Conservation (phyloP, 305 asterid species). For the Fraxinus sp. region DNA sequence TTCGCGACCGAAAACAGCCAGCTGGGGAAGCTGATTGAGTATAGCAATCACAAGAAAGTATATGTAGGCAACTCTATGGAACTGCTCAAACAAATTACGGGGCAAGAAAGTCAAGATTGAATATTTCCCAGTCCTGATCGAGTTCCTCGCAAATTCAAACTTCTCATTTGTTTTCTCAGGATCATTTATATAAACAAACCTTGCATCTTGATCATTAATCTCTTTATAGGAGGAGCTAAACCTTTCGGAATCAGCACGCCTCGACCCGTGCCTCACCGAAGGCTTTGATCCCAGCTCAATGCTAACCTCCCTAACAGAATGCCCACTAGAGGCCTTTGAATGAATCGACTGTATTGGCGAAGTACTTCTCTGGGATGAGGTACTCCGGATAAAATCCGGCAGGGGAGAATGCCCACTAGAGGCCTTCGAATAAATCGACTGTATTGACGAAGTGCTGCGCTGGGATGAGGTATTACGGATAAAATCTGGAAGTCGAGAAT, state of each 20-base stretch:
- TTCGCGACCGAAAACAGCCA: constrained; percentile 90
- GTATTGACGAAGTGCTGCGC: constrained; percentile 48
- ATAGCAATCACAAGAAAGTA: constrained; percentile 91
- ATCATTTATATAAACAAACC: constrained; percentile 69
- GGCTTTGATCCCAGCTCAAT: constrained; percentile 54
- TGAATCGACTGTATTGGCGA: constrained; percentile 48
- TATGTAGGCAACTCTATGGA: constrained; percentile 89
- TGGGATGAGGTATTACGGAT: constrained; percentile 47
- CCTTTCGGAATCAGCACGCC: constrained; percentile 73
- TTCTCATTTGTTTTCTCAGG: constrained; percentile 65
- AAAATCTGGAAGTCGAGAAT: constrained; percentile 36
- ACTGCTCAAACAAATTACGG: constrained; percentile 87
- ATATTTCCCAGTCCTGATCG: constrained; percentile 74
- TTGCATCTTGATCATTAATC: constrained; percentile 84
- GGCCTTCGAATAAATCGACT: constrained; percentile 48
- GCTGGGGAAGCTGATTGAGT: constrained; percentile 95
- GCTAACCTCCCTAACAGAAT: constrained; percentile 67
- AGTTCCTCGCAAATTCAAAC: constrained; percentile 69
- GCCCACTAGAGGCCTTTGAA: constrained; percentile 55
- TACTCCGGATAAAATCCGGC: constrained; percentile 39
- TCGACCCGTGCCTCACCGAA: constrained; percentile 57
- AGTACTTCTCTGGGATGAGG: constrained; percentile 53
- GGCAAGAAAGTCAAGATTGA: constrained; percentile 89
- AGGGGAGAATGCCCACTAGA: constrained; percentile 52
- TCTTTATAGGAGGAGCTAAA: constrained; percentile 70